Evolutionary conservation across 2,329 filamentous ascomycete species (phyloP), one percentile per base, ranked within the genome.

Genomic region (Venturia carpophila): DNA sequence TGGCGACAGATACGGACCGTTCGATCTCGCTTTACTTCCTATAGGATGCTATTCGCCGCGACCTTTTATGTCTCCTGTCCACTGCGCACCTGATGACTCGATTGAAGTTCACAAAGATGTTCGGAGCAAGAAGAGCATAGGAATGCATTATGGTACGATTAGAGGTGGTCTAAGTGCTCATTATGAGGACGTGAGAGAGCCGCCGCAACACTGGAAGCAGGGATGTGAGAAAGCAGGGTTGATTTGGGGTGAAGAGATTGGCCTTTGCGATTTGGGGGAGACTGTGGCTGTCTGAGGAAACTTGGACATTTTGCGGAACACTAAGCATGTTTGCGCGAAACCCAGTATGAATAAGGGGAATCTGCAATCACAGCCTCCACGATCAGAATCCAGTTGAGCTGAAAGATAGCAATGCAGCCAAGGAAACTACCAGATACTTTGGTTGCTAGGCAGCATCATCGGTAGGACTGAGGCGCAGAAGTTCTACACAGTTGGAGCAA

Each of bases 111-210:
- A 82, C 65, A 75, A 76, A 62, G 79, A 80, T 65, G 69, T 82
- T 56, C 73, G 68, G 56, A 79, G 78, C 64, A 79, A 74, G 70
- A 77, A 76, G 68, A 80, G 78, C 41, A 75, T 83, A 34, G 80
- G 78, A 0, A 82, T 82, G 80, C 80, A 83, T 66, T 82, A 78
- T 67, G 80, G 80, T 0, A 82, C 80, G 0, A 75, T 82, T 0
- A 68, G 79, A 64, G 79, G 79, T 19, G 75, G 74, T 0, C 69
- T 81, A 4, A 79, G 75, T 52, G 75, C 72, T 15, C 74, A 77
- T 9, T 82, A 78, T 65, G 80, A 83, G 67, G 79, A 80, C 63
- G 80, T 82, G 1, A 75, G 76, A 4, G 79, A 80, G 68, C 80
- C 80, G 45, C 74, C 78, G 7, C 70, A 73, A 66, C 70, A 78